Evolutionary conservation across 257 asterid genomes (phyloP).

Genomic region (Rauvolfia tetraphylla): DNA sequence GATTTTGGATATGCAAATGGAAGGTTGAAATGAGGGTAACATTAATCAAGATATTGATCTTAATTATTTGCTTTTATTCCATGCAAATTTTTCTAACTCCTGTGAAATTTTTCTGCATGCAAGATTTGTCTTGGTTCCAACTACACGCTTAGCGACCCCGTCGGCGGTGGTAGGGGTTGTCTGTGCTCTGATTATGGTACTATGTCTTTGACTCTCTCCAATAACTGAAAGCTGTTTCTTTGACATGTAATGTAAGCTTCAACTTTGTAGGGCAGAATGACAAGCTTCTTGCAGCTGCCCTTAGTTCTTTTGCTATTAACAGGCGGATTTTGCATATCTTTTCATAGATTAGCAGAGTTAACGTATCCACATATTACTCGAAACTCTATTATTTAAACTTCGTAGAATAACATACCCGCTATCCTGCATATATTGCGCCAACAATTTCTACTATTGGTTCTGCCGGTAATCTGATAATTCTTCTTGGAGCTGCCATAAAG

Average conservation of each 20-base stretch:
- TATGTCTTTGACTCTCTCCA: conserved; percentile 6
- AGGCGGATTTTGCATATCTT: not conserved
- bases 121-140: not conserved
- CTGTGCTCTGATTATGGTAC: not conserved
- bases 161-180: conserved; percentile 1
- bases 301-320: not conserved
- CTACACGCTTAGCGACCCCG: not conserved
- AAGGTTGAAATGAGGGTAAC: not conserved
- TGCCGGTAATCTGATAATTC: conserved; percentile 1
- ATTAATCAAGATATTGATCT: not conserved
- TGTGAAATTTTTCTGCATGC: not conserved
- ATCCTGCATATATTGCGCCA: not conserved
- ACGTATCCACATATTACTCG: no score
- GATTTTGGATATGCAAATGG: not conserved
- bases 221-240: not conserved
- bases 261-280: not conserved
- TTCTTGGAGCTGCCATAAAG: not conserved
- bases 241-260: not conserved
- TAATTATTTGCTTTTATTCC: no score
- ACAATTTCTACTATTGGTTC: not conserved
- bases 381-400: not conserved
- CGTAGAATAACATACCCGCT: not conserved
- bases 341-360: not conserved
- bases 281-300: not conserved
- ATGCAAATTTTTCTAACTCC: not conserved